Conservation (phyloP, 1,284 basidiomycete genomes). For the Porogramme epimiltina region DNA sequence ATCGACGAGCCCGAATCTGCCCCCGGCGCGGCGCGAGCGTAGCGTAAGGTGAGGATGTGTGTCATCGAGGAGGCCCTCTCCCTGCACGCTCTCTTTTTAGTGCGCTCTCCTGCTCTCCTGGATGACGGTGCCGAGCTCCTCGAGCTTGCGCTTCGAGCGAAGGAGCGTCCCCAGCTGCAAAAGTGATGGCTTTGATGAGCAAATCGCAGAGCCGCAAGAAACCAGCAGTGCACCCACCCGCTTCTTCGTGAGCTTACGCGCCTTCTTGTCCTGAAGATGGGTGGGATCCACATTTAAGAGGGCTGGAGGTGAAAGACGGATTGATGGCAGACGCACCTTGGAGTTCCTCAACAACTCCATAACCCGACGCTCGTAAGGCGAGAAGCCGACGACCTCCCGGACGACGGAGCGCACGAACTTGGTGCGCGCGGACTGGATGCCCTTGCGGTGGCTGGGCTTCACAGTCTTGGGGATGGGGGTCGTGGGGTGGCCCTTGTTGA, state of each 20-base stretch:
- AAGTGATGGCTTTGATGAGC: background rate
- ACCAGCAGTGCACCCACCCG: conserved; percentile 70
- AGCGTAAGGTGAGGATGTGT: conserved; percentile 3
- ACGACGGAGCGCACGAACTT: conserved; percentile 91
- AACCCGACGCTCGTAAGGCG: conserved; percentile 97
- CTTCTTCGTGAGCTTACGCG: conserved; percentile 97
- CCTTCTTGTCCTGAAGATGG: conserved; percentile 87
- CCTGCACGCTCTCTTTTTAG: conserved; percentile 38
- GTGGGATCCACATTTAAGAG: background rate
- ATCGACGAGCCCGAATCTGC: conserved; percentile 24
- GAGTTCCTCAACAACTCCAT: conserved; percentile 99
- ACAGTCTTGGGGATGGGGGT: conserved; percentile 80
- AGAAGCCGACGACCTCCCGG: conserved; percentile 96
- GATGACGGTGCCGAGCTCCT: conserved; percentile 90
- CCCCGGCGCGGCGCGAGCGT: conserved; percentile 15
- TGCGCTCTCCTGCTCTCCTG: conserved; percentile 87
- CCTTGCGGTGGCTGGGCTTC: conserved; percentile 94
- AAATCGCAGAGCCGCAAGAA: too few relatives aligned
- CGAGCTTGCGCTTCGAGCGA: conserved; percentile 96
- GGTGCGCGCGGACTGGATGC: conserved; percentile 81
- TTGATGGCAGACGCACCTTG: conserved; percentile 64
- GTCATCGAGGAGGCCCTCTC: conserved; percentile 8
- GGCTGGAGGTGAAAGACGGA: too few relatives aligned
- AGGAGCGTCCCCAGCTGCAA: conserved; percentile 89
- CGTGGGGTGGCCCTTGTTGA: conserved; percentile 93